These are phyloP conservation scores for Blastomyces emzantsi DNA, from an alignment of 2,329 filamentous ascomycete species.

Conservation along the genomic window DNA sequence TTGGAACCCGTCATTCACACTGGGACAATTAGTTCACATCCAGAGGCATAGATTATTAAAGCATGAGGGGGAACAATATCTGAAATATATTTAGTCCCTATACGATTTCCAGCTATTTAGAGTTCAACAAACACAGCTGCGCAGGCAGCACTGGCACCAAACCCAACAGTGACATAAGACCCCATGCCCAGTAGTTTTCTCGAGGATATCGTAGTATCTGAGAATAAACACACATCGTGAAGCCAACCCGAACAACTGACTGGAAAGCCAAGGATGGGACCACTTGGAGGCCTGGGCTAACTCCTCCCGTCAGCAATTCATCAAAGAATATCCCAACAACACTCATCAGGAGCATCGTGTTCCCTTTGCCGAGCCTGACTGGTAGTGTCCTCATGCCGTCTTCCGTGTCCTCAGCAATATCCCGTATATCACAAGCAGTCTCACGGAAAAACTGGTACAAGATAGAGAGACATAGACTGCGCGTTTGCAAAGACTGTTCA, in stretches of 20 bases:
- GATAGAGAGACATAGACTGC: constrained; percentile 12
- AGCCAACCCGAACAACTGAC: background rate
- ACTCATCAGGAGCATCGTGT: background rate
- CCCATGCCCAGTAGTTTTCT: constrained; percentile 7
- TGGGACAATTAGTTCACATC: background rate
- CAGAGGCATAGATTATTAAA: background rate
- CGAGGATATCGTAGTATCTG: constrained; percentile 6
- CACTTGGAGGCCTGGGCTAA: background rate
- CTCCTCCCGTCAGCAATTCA: background rate
- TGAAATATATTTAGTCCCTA: background rate
- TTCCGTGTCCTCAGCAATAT: constrained; percentile 11
- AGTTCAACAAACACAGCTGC: background rate
- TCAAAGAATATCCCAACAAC: background rate
- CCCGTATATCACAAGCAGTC: constrained; percentile 12
- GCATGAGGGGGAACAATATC: background rate
- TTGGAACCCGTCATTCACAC: background rate
- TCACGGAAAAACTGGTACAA: constrained; percentile 15
- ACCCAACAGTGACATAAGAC: constrained; percentile 6
- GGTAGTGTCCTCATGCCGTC: constrained; percentile 10
- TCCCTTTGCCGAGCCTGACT: background rate
- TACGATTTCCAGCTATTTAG: background rate
- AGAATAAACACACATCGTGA: constrained; percentile 5
- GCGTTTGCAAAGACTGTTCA: constrained; percentile 6
- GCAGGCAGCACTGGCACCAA: constrained; percentile 3
- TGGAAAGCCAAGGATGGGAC: background rate